Conservation (phyloP, 164 flowering plant genomes). For the Aristolochia fimbriata region DNA sequence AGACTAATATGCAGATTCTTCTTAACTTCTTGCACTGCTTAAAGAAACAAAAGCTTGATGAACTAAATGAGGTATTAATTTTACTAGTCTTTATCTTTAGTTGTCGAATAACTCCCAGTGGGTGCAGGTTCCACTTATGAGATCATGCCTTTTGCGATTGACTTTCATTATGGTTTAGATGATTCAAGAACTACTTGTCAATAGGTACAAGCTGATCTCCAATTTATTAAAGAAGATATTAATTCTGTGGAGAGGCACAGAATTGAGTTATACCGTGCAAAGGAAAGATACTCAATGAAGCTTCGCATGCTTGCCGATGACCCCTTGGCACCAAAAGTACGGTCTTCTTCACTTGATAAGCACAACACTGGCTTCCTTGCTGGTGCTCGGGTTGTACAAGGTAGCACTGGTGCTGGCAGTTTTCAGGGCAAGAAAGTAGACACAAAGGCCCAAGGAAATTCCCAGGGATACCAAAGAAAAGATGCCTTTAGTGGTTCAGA, state of each 20-base stretch:
- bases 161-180: no score
- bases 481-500: conserved; percentile 59
- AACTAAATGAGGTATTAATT: conserved; percentile 68
- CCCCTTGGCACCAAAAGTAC: conserved; percentile 23
- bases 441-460: conserved; percentile 35
- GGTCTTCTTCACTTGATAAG: conserved; percentile 47
- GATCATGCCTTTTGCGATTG: no score
- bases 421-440: conserved; percentile 41
- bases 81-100: neutral
- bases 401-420: conserved; percentile 32
- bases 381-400: conserved; percentile 34
- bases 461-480: conserved; percentile 40
- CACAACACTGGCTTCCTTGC: conserved; percentile 36
- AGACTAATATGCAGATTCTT: conserved; percentile 79
- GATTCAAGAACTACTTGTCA: conserved; percentile 3
- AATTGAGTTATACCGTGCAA: conserved; percentile 56
- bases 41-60: conserved; percentile 75
- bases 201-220: conserved; percentile 81
- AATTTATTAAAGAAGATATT: conserved; percentile 78
- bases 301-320: conserved; percentile 56
- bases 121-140: no score
- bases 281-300: conserved; percentile 62
- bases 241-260: conserved; percentile 70
- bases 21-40: conserved; percentile 70
- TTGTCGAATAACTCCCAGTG: neutral